Evolutionary conservation across 2,329 filamentous ascomycete species (phyloP), one percentile per base, ranked within the genome.

Genomic region (Stagonosporopsis vannaccii): DNA sequence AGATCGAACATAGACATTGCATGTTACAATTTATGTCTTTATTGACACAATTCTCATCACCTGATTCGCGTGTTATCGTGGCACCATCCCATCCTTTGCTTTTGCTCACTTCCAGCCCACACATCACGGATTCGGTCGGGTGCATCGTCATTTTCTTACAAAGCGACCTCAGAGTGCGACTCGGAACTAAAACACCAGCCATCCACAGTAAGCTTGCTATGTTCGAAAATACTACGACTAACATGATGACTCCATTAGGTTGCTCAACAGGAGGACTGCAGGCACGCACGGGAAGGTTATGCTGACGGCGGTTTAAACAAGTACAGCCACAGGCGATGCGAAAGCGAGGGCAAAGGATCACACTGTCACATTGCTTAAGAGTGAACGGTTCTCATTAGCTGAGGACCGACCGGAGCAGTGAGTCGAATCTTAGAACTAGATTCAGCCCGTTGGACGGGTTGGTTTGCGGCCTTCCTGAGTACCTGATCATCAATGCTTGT

Each of bases 11-110:
- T 51, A 56, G 42, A 51, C 37, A 28, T 23, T 35, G 8, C 47
- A 47, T 51, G 7, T 5, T 56, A 44, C 25, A 30, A 15, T 36
- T 32, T 15, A 45, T 25, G 35, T 56, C 52, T 35, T 46, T 30
- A 36, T 28, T 8, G 46, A 46, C 46, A 19, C 32, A 25, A 4
- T 23, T 20, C 17, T 53, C 28, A 11, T 20, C 2, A 12, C 15
- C 12, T 35, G 20, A 33, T 25, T 22, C 5, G 20, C 12, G n/a
- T 39, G 39, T 39, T 12, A 20, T 19, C 9, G n/a, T 39, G 39
- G 43, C n/a, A 20, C 25, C 9, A n/a, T 22, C 3, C 15, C 22
- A 37, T 20, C 2, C 6, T 33, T 30, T 15, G 2, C 30, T 11
- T 15, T 43, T 19, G n/a, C 13, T n/a, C 2, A 25, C 26, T n/a